Conservation (phyloP, 805 yeast genomes). For the Zygotorulaspora sp. region DNA sequence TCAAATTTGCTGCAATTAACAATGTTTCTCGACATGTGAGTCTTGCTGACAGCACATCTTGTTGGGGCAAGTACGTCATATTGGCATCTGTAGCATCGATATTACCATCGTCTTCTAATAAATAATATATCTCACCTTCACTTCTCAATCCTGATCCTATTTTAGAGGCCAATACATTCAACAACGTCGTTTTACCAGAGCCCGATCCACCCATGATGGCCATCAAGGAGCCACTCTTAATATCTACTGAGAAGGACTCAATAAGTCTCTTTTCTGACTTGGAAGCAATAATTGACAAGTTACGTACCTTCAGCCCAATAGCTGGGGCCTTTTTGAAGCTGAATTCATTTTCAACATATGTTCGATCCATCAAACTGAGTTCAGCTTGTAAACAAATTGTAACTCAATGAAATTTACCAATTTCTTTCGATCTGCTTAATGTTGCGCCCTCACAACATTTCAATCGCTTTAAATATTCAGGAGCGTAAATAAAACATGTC, state of each 20-base stretch:
- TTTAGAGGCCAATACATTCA: constrained; percentile 60
- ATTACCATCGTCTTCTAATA: constrained; percentile 13
- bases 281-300: constrained; percentile 26
- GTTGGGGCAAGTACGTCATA: constrained; percentile 65
- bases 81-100: constrained; percentile 11
- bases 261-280: constrained; percentile 39
- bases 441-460: too few species aligned
- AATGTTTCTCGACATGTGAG: constrained; percentile 71
- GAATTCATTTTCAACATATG: constrained; percentile 24
- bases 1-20: constrained; percentile 63
- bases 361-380: constrained; percentile 6
- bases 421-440: too few species aligned
- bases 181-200: constrained; percentile 76
- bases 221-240: constrained; percentile 57
- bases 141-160: constrained; percentile 39
- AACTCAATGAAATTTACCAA: too few species aligned
- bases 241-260: constrained; percentile 51
- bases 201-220: constrained; percentile 90
- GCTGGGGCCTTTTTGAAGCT: constrained; percentile 23
- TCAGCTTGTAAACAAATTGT: too few species aligned
- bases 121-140: constrained; percentile 40
- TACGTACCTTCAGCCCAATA: constrained; percentile 25
- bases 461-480: too few species aligned
- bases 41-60: constrained; percentile 66
- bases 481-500: too few species aligned